Conservation (phyloP, 495 filamentous ascomycete genomes). For the Choiromyces venosus region DNA sequence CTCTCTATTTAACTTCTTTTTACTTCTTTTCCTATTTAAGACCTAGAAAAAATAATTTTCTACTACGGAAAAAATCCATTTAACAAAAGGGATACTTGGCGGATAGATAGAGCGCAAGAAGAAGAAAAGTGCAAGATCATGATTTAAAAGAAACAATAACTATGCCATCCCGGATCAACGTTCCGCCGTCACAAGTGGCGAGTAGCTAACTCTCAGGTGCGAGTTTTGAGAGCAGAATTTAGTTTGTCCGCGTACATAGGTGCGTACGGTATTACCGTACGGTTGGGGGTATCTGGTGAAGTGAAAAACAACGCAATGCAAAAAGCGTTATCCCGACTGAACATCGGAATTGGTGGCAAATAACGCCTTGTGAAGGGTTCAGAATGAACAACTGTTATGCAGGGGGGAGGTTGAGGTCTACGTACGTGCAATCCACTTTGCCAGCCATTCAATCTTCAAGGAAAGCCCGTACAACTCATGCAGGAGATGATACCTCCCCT, state of each 20-base stretch:
- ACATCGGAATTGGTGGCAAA: background rate
- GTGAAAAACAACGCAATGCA: background rate
- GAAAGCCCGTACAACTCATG: background rate
- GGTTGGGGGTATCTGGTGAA: background rate
- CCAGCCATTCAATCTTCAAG: background rate
- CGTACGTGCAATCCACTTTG: background rate
- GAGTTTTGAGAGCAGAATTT: background rate
- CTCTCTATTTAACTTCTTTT: slow-evolving; percentile 19
- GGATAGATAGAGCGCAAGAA: slow-evolving; percentile 15
- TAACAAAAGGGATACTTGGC: slow-evolving; percentile 4
- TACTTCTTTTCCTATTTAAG: slow-evolving; percentile 16
- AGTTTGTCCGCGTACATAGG: background rate
- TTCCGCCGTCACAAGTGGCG: background rate
- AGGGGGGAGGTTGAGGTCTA: background rate
- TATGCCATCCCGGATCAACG: slow-evolving; percentile 2
- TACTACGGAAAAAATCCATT: slow-evolving; percentile 10
- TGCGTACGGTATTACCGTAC: background rate
- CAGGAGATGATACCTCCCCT: background rate
- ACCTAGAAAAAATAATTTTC: slow-evolving; percentile 20
- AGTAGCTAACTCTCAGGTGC: background rate
- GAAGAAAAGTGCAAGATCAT: slow-evolving; percentile 3
- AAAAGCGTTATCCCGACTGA: background rate
- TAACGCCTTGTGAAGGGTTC: background rate
- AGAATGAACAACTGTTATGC: background rate
- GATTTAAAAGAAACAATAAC: slow-evolving; percentile 4